A percentile compares a stretch with the other conserved stretches of the same genome.
phyloP scores from a whole-genome alignment of 495 filamentous ascomycete genomes.

The Pyrenula aspistea region DNA sequence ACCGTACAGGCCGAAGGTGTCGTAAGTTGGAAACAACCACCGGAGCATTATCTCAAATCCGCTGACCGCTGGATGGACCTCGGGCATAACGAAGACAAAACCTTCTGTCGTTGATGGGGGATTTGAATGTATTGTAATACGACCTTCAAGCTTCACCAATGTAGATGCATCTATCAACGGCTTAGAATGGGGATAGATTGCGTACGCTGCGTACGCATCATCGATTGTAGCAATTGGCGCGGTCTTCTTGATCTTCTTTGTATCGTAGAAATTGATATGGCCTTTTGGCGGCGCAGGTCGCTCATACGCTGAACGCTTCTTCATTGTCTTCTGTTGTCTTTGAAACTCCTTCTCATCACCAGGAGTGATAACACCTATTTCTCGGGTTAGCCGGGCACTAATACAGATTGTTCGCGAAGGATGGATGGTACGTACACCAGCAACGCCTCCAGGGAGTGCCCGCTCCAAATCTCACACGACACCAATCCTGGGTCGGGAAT shows the following conservation, averaged over 20 bases:
- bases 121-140: slow-evolving; percentile 70
- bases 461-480: slow-evolving; percentile 86
- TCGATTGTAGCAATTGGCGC: slow-evolving; percentile 82
- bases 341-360: slow-evolving; percentile 85
- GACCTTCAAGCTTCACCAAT: slow-evolving; percentile 86
- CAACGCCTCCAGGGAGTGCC: slow-evolving; percentile 94
- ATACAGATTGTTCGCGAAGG: too few relatives aligned
- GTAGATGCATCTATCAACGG: slow-evolving; percentile 89
- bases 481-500: slow-evolving; percentile 83
- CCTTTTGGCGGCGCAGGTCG: slow-evolving; percentile 54
- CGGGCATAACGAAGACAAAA: slow-evolving; percentile 96
- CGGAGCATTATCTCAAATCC: slow-evolving; percentile 97
- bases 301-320: slow-evolving; percentile 80
- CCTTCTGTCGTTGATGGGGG: slow-evolving; percentile 69
- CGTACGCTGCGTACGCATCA: slow-evolving; percentile 84
- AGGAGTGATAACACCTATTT: slow-evolving; percentile 55
- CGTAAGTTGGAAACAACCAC: slow-evolving; percentile 87
- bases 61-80: slow-evolving; percentile 76
- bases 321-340: slow-evolving; percentile 69
- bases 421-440: slow-evolving; percentile 64
- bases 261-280: slow-evolving; percentile 88
- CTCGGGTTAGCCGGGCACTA: background rate
- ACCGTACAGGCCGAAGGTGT: slow-evolving; percentile 86
- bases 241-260: slow-evolving; percentile 86
- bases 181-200: slow-evolving; percentile 90